phyloP scores from a whole-genome alignment of 1,139 yeast genomes.

The Kluyveromyces sp. region DNA sequence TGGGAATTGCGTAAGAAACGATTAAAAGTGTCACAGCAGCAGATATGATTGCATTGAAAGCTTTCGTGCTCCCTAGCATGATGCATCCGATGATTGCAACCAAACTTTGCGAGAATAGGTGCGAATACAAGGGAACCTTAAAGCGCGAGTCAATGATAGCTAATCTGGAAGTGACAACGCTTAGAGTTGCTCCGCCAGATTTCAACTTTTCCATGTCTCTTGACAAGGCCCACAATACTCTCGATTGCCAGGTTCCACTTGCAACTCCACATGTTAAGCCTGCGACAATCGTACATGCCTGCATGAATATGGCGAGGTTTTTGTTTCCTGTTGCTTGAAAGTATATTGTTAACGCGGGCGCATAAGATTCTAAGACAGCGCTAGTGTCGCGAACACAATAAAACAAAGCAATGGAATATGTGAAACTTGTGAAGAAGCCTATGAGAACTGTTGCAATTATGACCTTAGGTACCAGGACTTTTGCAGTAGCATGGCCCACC shows the following conservation, averaged over 20 bases:
- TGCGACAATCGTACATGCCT: conserved; percentile 38
- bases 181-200: conserved; percentile 5
- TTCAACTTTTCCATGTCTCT: conserved; percentile 31
- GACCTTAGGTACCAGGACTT: conserved; percentile 47
- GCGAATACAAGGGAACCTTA: conserved; percentile 33
- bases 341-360: conserved; percentile 55
- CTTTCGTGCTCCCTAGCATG: conserved; percentile 34
- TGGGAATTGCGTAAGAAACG: conserved; percentile 33
- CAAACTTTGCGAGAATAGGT: conserved; percentile 29
- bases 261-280: conserved; percentile 43
- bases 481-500: conserved; percentile 38
- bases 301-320: conserved; percentile 46
- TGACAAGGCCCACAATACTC: conserved; percentile 48
- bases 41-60: conserved; percentile 35
- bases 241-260: conserved; percentile 48
- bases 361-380: conserved; percentile 37
- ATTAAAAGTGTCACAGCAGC: conserved; percentile 35
- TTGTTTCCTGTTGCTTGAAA: conserved; percentile 50
- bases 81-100: conserved; percentile 34
- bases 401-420: conserved; percentile 49
- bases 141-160: conserved; percentile 25
- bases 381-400: conserved; percentile 49
- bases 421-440: conserved; percentile 42
- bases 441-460: conserved; percentile 51
- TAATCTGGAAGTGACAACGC: conserved; percentile 27